Evolutionary conservation across 225 moss, liverwort and hornwort species (phyloP).

Genomic region (Asterella californica): DNA sequence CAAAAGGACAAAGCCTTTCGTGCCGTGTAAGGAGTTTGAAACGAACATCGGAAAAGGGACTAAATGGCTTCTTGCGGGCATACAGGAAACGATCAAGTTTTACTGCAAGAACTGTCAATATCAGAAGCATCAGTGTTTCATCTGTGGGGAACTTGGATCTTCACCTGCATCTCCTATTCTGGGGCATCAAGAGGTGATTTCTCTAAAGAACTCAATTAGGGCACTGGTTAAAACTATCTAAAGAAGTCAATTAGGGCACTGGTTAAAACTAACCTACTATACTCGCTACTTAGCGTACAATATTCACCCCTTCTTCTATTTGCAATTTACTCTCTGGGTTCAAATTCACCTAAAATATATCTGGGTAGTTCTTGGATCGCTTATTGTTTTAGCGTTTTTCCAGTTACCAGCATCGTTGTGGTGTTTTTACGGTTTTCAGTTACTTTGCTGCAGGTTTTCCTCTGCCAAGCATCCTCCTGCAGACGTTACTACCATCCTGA

Average conservation of each 20-base stretch:
- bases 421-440: not conserved
- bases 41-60: too few relatives aligned
- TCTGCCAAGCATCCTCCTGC: conserved; percentile 27
- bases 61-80: not conserved
- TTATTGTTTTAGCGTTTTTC: too few relatives aligned
- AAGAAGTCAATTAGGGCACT: too few relatives aligned
- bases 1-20: too few relatives aligned
- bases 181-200: conserved; percentile 20
- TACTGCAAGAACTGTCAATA: conserved; percentile 27
- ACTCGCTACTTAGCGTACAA: too few relatives aligned
- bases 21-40: too few relatives aligned
- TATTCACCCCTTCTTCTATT: too few relatives aligned
- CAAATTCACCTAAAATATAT: not conserved
- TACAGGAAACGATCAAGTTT: not conserved
- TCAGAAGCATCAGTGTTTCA: conserved; percentile 34
- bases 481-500: conserved; percentile 25
- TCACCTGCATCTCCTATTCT: not conserved
- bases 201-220: too few relatives aligned
- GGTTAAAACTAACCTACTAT: too few relatives aligned
- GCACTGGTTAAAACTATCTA: too few relatives aligned
- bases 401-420: not conserved
- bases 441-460: conserved; percentile 20
- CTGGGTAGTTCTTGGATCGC: too few relatives aligned
- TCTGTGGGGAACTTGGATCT: conserved; percentile 35
- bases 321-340: not conserved